These are phyloP conservation scores for Porcisia hertigi DNA, from an alignment of 208 protist genomes.

Conservation along the genomic window DNA sequence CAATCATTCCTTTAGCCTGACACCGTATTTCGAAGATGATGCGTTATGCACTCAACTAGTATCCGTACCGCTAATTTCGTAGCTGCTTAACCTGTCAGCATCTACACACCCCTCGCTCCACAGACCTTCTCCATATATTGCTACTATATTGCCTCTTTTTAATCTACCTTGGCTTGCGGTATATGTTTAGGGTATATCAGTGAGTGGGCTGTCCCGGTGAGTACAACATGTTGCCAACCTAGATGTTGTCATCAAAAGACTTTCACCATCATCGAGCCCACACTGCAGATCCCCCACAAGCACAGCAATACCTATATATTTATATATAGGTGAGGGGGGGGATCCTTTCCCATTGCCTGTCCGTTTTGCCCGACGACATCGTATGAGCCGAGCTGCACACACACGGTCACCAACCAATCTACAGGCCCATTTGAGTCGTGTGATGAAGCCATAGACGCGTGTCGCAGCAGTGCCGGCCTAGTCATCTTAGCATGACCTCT, in stretches of 20 bases:
- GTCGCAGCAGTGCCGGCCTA: neutral
- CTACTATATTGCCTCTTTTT: neutral
- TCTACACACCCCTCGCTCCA: neutral
- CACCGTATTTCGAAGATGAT: neutral
- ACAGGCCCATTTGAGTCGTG: neutral
- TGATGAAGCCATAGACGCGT: neutral
- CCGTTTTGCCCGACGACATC: neutral
- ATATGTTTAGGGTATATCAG: neutral
- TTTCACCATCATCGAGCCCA: neutral
- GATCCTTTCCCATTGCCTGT: neutral
- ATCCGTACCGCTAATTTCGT: neutral
- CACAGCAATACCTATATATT: neutral
- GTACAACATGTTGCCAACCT: neutral
- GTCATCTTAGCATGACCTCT: neutral
- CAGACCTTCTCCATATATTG: neutral
- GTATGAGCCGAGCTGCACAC: neutral
- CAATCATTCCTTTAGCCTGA: neutral
- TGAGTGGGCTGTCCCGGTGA: neutral
- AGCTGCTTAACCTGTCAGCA: neutral
- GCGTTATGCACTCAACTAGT: neutral
- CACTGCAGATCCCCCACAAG: neutral
- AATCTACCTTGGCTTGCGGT: neutral
- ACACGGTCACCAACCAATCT: too few species aligned
- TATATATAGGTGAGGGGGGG: neutral
- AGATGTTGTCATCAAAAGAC: neutral